Conservation (phyloP, 306 rosid species). For the Cajanus cajan region DNA sequence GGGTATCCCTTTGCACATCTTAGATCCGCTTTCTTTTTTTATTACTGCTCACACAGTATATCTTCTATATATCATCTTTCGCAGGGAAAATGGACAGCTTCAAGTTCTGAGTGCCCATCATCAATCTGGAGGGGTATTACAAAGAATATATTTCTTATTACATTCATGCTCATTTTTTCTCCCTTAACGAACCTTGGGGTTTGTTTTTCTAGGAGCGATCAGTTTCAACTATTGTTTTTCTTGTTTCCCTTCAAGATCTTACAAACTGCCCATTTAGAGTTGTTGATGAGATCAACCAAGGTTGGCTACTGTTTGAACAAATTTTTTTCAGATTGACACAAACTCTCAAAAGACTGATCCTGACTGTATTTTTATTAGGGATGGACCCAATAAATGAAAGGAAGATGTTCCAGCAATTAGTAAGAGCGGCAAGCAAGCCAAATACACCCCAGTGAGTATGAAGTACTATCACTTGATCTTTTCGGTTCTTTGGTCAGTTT, state of each 20-base stretch:
- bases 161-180: constrained; percentile 7
- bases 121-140: constrained; percentile 95
- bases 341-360: constrained; percentile 5
- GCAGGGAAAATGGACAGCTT: constrained; percentile 76
- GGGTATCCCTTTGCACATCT: not conserved
- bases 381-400: constrained; percentile 99
- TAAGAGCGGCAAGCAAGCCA: constrained; percentile 94
- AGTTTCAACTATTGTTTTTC: constrained; percentile 94
- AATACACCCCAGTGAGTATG: constrained; percentile 89
- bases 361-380: constrained; percentile 47
- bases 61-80: constrained; percentile 26
- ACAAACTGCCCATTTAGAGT: constrained; percentile 97
- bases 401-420: constrained; percentile 98
- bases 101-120: constrained; percentile 90
- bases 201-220: constrained; percentile 72
- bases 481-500: constrained; percentile 5
- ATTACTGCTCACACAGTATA: constrained; percentile 9
- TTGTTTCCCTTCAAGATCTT: constrained; percentile 95
- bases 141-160: constrained; percentile 15
- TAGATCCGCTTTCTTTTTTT: not conserved
- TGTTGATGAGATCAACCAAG: constrained; percentile 98
- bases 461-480: constrained; percentile 16
- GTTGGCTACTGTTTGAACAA: constrained; percentile 42
- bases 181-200: constrained; percentile 16
- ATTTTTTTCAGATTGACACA: constrained; percentile 22